phyloP scores from a whole-genome alignment of 352 stramenopile species.

The Phytophthora sansomeana region DNA sequence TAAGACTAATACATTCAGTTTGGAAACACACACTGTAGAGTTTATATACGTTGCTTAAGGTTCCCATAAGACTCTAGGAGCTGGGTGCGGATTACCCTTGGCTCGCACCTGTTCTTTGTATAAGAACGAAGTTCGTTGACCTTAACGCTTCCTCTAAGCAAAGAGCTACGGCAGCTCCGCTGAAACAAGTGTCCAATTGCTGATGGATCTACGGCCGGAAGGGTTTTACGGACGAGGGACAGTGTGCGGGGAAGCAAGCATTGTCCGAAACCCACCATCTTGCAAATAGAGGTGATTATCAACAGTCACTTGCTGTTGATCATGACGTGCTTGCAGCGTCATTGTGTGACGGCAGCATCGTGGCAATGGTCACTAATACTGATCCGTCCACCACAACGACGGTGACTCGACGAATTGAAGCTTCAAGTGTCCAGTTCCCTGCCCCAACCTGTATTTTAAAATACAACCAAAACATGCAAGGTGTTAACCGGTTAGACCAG shows the following conservation, averaged over 20 bases:
- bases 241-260: not conserved
- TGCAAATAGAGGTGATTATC: conserved; percentile 6
- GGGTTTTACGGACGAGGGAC: not conserved
- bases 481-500: conserved; percentile 39
- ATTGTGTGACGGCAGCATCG: not conserved
- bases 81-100: too few relatives aligned
- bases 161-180: too few relatives aligned
- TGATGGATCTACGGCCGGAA: not conserved
- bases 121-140: too few relatives aligned
- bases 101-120: too few relatives aligned
- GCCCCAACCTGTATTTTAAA: conserved; percentile 26
- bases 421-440: conserved; percentile 5
- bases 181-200: not conserved
- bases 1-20: too few relatives aligned
- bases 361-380: conserved; percentile 8
- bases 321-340: conserved; percentile 3
- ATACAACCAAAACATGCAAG: conserved; percentile 49
- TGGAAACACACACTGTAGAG: too few relatives aligned
- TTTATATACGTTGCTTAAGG: too few relatives aligned
- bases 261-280: not conserved
- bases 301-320: not conserved
- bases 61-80: too few relatives aligned
- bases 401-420: conserved; percentile 5
- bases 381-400: not conserved
- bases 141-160: too few relatives aligned